phyloP scores from a whole-genome alignment of 2,329 filamentous ascomycete genomes.

The Elsinoe fawcettii region DNA sequence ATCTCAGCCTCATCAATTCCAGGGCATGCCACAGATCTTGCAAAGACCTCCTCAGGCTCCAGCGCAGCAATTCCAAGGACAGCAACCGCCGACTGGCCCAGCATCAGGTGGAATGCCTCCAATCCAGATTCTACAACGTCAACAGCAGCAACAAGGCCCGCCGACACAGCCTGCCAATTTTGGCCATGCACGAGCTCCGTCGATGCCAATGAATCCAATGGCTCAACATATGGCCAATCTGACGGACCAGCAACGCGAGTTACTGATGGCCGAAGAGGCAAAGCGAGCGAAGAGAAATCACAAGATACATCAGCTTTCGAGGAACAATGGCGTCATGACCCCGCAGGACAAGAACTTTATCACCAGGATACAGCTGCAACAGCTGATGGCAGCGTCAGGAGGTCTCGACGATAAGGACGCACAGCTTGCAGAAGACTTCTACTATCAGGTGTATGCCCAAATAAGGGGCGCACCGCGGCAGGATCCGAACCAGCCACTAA shows the following conservation, averaged over 20 bases:
- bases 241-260: constrained; percentile 73
- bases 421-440: constrained; percentile 85
- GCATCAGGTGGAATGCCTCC: constrained; percentile 36
- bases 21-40: constrained; percentile 33
- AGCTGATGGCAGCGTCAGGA: constrained; percentile 85
- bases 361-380: constrained; percentile 92
- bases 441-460: constrained; percentile 95
- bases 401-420: constrained; percentile 77
- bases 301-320: constrained; percentile 89
- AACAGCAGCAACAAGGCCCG: constrained; percentile 40
- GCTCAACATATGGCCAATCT: constrained; percentile 67
- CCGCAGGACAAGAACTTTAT: constrained; percentile 99
- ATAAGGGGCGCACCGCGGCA: constrained; percentile 85
- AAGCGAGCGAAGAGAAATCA: constrained; percentile 95
- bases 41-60: constrained; percentile 28
- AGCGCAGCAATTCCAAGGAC: constrained; percentile 20
- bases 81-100: constrained; percentile 21
- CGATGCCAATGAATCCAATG: constrained; percentile 32
- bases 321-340: constrained; percentile 96
- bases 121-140: constrained; percentile 72
- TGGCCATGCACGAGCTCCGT: constrained; percentile 17
- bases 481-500: constrained; percentile 85
- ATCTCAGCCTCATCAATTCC: constrained; percentile 40
- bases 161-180: constrained; percentile 9
- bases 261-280: constrained; percentile 82